phyloP scores from a whole-genome alignment of 768 basidiomycete species.

The Tricholoma saponaceum region DNA sequence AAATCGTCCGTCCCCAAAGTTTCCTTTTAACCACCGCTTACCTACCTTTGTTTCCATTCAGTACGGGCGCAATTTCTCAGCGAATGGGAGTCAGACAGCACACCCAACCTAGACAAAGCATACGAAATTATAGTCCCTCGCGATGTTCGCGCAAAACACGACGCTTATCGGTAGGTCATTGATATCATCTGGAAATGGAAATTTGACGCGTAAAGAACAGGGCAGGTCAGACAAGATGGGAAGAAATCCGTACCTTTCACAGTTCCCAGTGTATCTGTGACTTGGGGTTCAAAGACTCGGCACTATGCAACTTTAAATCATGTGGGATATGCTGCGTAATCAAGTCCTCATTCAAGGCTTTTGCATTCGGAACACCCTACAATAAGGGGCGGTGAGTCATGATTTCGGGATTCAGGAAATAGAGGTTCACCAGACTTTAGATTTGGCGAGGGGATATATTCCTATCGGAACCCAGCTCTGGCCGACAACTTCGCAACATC shows the following conservation, averaged over 20 bases:
- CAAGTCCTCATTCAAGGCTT: constrained; percentile 51
- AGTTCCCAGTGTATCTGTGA: constrained; percentile 68
- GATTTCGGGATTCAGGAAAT: neutral
- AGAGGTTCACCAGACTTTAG: constrained; percentile 23
- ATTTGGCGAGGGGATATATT: constrained; percentile 61
- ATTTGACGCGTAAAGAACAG: constrained; percentile 18
- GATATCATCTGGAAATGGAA: neutral
- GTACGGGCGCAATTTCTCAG: constrained; percentile 47
- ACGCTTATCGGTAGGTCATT: constrained; percentile 41
- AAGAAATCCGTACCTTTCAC: constrained; percentile 57
- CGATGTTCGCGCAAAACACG: constrained; percentile 40
- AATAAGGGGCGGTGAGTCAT: constrained; percentile 51
- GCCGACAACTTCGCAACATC: constrained; percentile 64
- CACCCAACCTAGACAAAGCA: constrained; percentile 48
- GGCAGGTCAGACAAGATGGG: constrained; percentile 31
- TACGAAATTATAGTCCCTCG: constrained; percentile 47
- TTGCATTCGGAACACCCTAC: constrained; percentile 51
- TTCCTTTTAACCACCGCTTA: constrained; percentile 9
- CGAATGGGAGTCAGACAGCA: constrained; percentile 45
- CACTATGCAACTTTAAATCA: constrained; percentile 53
- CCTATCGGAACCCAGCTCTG: constrained; percentile 52
- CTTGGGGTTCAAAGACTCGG: constrained; percentile 48
- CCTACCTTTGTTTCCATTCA: constrained; percentile 17
- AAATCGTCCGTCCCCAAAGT: constrained; percentile 37
- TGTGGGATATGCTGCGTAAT: constrained; percentile 63